phyloP scores from a whole-genome alignment of 129 eudicot genomes.

The Saposhnikovia divaricata region DNA sequence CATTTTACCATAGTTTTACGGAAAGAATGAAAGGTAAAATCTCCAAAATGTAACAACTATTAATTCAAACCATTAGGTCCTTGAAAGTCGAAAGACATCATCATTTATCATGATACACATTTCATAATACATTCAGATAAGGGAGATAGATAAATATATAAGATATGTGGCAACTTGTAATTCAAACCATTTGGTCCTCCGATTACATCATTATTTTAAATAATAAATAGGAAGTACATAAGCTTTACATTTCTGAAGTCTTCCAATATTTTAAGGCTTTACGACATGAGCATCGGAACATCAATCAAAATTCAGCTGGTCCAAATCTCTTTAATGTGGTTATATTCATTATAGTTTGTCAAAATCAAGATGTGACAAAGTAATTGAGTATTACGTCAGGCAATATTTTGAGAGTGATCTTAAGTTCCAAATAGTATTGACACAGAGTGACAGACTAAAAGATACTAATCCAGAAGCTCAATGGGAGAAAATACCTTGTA shows the following conservation, averaged over 20 bases:
- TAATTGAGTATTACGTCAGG: not conserved
- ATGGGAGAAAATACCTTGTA: slow-evolving; percentile 56
- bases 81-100: not conserved
- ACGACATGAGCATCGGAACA: not conserved
- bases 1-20: not conserved
- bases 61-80: not conserved
- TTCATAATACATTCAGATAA: not conserved
- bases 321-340: not conserved
- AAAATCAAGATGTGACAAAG: not conserved
- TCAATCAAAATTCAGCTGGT: not conserved
- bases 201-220: not conserved
- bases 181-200: not conserved
- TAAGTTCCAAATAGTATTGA: not conserved
- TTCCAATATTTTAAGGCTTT: not conserved
- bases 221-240: not conserved
- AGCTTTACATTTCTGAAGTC: not conserved
- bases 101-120: not conserved
- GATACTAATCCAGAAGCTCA: not conserved
- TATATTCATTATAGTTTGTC: not conserved
- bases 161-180: not conserved
- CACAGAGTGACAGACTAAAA: not conserved
- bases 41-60: not conserved
- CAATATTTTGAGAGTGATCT: not conserved
- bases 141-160: not conserved
- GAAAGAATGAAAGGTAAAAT: too few species aligned